These are phyloP conservation scores for Nitzschia sp. DNA, from an alignment of 108 stramenopile species.

Conservation along the genomic window DNA sequence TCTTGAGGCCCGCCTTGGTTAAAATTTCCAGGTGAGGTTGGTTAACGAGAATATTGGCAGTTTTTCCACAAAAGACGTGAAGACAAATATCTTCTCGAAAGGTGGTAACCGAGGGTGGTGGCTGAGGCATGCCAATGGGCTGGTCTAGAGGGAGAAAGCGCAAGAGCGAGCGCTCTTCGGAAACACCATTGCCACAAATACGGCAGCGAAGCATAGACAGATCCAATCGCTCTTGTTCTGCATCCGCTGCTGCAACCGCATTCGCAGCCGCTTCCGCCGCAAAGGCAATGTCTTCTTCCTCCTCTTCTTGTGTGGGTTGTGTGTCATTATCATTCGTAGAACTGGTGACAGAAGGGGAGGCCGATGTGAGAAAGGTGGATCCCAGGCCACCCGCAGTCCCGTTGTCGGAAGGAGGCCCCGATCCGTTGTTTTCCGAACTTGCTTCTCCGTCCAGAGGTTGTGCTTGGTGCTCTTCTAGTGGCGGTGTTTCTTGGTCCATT, in stretches of 20 bases:
- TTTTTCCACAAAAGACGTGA: conserved; percentile 52
- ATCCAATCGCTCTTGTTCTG: conserved; percentile 16
- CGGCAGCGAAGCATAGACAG: conserved; percentile 24
- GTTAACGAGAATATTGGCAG: conserved; percentile 41
- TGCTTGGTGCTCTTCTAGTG: too few relatives aligned
- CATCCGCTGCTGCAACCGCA: conserved; percentile 26
- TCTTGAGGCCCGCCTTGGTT: conserved; percentile 49
- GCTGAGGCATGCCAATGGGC: conserved; percentile 6
- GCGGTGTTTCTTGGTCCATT: too few relatives aligned
- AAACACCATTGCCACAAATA: conserved; percentile 32
- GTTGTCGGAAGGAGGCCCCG: too few relatives aligned
- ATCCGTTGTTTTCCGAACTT: too few relatives aligned
- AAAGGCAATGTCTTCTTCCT: conserved; percentile 28
- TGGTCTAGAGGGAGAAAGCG: conserved; percentile 35
- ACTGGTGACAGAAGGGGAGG: neutral
- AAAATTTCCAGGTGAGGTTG: conserved; percentile 41
- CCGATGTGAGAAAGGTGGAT: neutral
- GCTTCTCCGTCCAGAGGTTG: too few relatives aligned
- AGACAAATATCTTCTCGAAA: conserved; percentile 36
- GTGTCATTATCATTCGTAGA: neutral
- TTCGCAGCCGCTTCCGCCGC: conserved; percentile 34
- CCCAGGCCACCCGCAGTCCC: too few relatives aligned
- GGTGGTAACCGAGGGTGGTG: conserved; percentile 12
- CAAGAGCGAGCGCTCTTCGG: conserved; percentile 29
- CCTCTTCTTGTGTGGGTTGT: neutral